These are phyloP conservation scores for Beverwykella pulmonaria DNA, from an alignment of 495 filamentous ascomycete species.

Conservation along the genomic window DNA sequence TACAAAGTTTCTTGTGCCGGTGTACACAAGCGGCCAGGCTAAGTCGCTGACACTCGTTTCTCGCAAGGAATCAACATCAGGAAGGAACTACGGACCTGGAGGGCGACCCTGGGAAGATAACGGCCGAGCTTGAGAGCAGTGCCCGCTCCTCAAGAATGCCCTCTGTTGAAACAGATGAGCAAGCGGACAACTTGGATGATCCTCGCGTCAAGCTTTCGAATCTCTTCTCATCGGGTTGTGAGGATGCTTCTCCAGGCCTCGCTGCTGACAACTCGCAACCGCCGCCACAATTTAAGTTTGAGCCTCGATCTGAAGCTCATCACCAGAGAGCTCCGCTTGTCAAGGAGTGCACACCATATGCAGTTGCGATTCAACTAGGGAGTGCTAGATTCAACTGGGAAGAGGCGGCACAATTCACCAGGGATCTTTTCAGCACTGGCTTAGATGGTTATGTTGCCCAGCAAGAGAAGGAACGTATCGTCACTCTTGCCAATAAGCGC, in stretches of 20 bases:
- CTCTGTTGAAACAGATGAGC: background rate
- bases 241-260: background rate
- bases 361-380: slow-evolving; percentile 7
- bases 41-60: background rate
- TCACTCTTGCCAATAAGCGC: background rate
- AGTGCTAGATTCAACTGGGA: background rate
- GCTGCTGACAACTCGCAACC: background rate
- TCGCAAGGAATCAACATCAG: background rate
- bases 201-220: background rate
- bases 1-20: background rate
- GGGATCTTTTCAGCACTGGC: slow-evolving; percentile 5
- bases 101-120: background rate
- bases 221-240: background rate
- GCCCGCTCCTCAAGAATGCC: background rate
- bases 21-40: background rate
- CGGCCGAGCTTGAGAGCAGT: background rate
- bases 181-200: background rate
- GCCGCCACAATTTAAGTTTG: background rate
- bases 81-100: background rate
- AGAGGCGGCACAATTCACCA: background rate
- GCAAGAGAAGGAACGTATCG: background rate
- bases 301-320: background rate
- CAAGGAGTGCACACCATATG: background rate
- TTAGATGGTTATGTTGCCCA: slow-evolving; percentile 1
- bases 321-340: background rate